Conservation (phyloP, 768 basidiomycete genomes). For the Trametes meyenii region DNA sequence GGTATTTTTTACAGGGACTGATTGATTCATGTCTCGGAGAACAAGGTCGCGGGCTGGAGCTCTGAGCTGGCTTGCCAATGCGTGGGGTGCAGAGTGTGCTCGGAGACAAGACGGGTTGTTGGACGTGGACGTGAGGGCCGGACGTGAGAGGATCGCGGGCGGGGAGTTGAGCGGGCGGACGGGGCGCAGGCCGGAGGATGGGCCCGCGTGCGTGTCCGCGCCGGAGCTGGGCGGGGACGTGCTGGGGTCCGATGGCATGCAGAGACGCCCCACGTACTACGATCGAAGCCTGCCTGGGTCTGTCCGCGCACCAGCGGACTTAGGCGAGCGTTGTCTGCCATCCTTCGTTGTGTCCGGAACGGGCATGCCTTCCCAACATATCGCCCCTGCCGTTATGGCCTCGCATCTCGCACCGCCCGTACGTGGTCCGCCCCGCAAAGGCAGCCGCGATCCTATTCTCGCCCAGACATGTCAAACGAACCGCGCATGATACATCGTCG, state of each 20-base stretch:
- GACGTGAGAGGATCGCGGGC: background rate
- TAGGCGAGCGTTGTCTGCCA: background rate
- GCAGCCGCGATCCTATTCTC: constrained; percentile 12
- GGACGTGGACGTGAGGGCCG: background rate
- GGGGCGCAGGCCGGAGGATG: too few species aligned
- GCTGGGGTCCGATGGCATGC: background rate
- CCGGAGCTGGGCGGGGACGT: background rate
- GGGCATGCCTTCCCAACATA: constrained; percentile 4
- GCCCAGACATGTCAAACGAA: constrained; percentile 10
- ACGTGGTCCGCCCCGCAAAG: constrained; percentile 6
- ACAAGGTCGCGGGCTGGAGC: constrained; percentile 5
- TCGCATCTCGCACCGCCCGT: constrained; percentile 7
- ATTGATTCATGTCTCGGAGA: constrained; percentile 12
- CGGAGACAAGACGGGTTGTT: background rate
- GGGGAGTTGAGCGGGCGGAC: background rate
- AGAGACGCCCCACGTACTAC: constrained; percentile 13
- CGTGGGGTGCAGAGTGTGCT: background rate
- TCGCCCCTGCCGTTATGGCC: constrained; percentile 7
- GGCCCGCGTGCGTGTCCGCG: too few species aligned
- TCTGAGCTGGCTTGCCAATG: background rate
- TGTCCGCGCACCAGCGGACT: constrained; percentile 5
- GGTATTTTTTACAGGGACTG: background rate
- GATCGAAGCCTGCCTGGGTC: constrained; percentile 12
- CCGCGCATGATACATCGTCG: constrained; percentile 25
- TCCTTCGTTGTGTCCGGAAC: constrained; percentile 1